Evolutionary conservation across 257 asterid genomes (phyloP).

Genomic region (Ajuga chamaepitys): DNA sequence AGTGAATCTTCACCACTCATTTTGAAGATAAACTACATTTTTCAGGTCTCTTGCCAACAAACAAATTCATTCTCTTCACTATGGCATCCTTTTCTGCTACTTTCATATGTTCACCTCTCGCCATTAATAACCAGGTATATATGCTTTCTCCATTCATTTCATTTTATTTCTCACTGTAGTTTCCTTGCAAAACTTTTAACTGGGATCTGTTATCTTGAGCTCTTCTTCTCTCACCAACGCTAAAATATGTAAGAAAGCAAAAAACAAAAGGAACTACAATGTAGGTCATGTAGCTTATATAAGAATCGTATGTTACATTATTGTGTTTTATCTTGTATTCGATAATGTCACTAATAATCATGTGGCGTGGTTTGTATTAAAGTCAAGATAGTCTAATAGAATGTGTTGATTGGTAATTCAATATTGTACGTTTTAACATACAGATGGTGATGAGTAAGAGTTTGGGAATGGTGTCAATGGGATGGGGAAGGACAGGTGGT

Average conservation of each 20-base stretch:
- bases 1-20: conserved; percentile 41
- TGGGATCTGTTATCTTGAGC: neutral
- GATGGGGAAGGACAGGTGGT: conserved; percentile 26
- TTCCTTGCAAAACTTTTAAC: neutral
- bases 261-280: neutral
- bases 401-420: neutral
- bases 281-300: too few species aligned
- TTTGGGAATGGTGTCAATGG: conserved; percentile 28
- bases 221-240: neutral
- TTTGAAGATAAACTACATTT: neutral
- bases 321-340: too few species aligned
- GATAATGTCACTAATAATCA: too few species aligned
- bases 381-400: too few species aligned
- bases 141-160: neutral
- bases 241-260: neutral
- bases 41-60: neutral
- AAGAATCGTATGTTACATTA: too few species aligned
- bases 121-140: conserved; percentile 19
- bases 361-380: too few species aligned
- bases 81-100: conserved; percentile 63
- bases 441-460: conserved; percentile 30
- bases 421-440: neutral
- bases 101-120: conserved; percentile 25
- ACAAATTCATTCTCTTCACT: neutral
- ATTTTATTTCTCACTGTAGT: neutral